Evolutionary conservation across 495 filamentous ascomycete species (phyloP), one percentile per base, ranked within the genome.

Genomic region (Aspergillus funiculosus): DNA sequence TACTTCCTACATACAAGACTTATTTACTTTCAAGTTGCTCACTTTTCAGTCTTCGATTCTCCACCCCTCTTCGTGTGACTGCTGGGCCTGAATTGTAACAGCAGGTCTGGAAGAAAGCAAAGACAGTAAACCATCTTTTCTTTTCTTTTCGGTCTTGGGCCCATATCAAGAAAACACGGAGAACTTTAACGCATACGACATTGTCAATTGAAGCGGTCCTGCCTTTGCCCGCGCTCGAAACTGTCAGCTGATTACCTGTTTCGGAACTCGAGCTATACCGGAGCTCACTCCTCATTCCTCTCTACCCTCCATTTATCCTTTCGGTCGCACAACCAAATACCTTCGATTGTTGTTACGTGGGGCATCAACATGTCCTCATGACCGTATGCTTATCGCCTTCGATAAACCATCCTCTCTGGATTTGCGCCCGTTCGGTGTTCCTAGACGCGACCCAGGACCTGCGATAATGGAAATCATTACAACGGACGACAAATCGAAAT

Each of bases 331-430:
- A 30, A 38, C 34, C 5, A 38, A 24, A 27, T 17, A 43, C 17
- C 1, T 18, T 17, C 24, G 9, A 21, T 7, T 5, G 21, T 26
- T 50, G 11, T 19, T 30, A 9, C 36, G 24, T 48, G 38, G 43
- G 31, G 32, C 48, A 42, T 47, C 22, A 45, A 21, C 26, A 59
- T 59, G 56, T 56, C 42, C 52, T 53, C 56, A 39, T 59, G 43
- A 53, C 41, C 39, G 43, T 30, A 59, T 59, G 56, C 45, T 44
- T 49, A 19, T 53, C 34, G 22, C 41, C 25, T 45, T 51, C 15
- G 46, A 53, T 51, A 41, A 28, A 17, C 41, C 28, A 25, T 48
- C 50, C 20, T 28, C 48, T 31, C 46, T 42, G 47, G 44, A 59
- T 49, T 31, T 52, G 43, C 50, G 43, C 32, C 52, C 43, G 42